Evolutionary conservation across 2,329 filamentous ascomycete species (phyloP).

Genomic region (Drechslerella coelobrocha): DNA sequence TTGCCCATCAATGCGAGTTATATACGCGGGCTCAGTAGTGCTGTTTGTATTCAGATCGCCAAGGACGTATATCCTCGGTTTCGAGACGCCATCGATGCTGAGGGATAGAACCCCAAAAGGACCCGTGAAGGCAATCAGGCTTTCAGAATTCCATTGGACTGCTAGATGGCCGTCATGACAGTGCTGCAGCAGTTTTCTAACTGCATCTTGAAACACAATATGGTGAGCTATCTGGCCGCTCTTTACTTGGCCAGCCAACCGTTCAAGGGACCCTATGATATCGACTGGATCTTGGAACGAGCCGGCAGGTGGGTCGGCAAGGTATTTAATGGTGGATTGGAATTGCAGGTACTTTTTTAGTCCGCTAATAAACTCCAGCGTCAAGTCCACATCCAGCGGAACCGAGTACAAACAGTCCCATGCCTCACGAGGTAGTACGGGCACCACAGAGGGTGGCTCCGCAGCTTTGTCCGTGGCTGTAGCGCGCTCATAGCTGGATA

Average conservation of each 20-base stretch:
- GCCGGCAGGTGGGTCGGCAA: slow-evolving; percentile 28
- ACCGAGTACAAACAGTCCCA: slow-evolving; percentile 46
- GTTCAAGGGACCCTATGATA: slow-evolving; percentile 33
- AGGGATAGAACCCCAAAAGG: slow-evolving; percentile 39
- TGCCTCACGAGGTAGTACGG: slow-evolving; percentile 35
- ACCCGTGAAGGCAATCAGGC: slow-evolving; percentile 24
- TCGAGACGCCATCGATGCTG: slow-evolving; percentile 29
- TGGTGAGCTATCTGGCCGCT: slow-evolving; percentile 38
- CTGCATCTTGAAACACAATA: slow-evolving; percentile 28
- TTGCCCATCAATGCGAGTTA: slow-evolving; percentile 36
- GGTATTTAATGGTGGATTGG: slow-evolving; percentile 36
- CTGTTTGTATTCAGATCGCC: slow-evolving; percentile 16
- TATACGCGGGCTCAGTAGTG: not conserved
- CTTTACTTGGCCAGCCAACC: slow-evolving; percentile 13
- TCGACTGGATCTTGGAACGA: slow-evolving; percentile 40
- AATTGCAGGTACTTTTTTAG: slow-evolving; percentile 40
- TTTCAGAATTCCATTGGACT: slow-evolving; percentile 8
- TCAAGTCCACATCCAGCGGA: slow-evolving; percentile 23
- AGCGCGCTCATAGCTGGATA: slow-evolving; percentile 9
- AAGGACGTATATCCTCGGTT: slow-evolving; percentile 32
- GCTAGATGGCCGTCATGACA: slow-evolving; percentile 45
- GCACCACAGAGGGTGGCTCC: slow-evolving; percentile 10
- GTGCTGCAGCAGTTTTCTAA: slow-evolving; percentile 29
- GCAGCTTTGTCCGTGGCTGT: slow-evolving; percentile 4
- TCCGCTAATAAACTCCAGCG: slow-evolving; percentile 27